A percentile compares a stretch with the other conserved stretches of the same genome.
Conservation (phyloP, 371 early-diverging fungal genomes). For the Sporodiniella umbellata region DNA sequence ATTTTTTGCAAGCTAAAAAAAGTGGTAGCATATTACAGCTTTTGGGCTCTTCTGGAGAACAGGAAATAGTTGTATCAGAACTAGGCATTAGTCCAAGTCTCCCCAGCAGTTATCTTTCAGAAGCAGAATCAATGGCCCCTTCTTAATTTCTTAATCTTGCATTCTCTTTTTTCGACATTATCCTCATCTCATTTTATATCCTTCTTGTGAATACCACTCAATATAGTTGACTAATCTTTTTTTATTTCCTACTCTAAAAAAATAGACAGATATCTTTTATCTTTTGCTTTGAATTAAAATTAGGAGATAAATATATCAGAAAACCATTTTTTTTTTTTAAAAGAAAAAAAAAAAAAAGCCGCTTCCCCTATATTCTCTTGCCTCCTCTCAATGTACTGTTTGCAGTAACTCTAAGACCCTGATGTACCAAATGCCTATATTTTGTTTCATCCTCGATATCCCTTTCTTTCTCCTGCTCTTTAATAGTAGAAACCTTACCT, state of each 20-base stretch:
- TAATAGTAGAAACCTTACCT: no score
- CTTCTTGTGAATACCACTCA: neutral
- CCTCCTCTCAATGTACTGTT: no score
- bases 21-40: neutral
- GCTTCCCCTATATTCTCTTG: no score
- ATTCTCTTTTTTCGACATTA: neutral
- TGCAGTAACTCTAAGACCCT: no score
- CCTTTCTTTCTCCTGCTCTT: no score
- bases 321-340: no score
- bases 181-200: neutral
- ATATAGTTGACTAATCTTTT: neutral
- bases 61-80: neutral
- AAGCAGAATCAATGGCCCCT: slow-evolving; percentile 1
- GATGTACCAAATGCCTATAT: no score
- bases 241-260: neutral
- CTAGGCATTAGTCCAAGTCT: neutral
- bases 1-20: neutral
- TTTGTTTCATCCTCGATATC: no score
- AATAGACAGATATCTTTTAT: no score
- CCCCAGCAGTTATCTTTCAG: neutral
- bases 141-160: neutral
- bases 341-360: no score
- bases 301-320: no score
- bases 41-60: neutral
- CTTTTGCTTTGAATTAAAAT: no score